phyloP scores from a whole-genome alignment of 805 yeast genomes.

The Kodamaea restingae region DNA sequence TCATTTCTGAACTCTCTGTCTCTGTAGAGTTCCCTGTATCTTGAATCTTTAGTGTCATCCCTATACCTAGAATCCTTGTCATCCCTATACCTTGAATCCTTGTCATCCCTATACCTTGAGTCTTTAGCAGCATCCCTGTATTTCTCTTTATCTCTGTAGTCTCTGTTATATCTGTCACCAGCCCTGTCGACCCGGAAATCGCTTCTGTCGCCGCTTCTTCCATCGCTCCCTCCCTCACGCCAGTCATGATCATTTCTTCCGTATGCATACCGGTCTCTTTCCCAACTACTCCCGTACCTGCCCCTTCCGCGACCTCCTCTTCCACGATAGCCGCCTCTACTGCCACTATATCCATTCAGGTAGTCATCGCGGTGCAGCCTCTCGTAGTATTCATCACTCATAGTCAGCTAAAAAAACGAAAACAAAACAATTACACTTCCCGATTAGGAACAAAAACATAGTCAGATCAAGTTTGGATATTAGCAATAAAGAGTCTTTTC shows the following conservation, averaged over 20 bases:
- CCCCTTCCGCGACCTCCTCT: conserved; percentile 9
- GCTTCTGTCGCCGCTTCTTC: not conserved
- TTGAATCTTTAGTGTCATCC: no score
- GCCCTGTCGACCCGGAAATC: no score
- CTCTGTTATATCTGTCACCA: conserved; percentile 1
- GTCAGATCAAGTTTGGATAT: no score
- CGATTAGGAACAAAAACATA: conserved; percentile 6
- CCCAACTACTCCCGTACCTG: not conserved
- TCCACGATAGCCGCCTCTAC: conserved; percentile 21
- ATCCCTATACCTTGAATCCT: no score
- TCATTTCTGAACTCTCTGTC: not conserved
- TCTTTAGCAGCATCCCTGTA: no score
- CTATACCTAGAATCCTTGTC: no score
- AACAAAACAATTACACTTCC: conserved; percentile 11
- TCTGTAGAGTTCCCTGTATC: not conserved
- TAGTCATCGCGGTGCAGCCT: conserved; percentile 3
- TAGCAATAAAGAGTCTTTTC: no score
- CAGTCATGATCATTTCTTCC: not conserved
- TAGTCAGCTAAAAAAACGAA: not conserved
- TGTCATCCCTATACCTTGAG: no score
- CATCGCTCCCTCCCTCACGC: not conserved
- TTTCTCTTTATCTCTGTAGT: not conserved
- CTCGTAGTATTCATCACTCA: conserved; percentile 7
- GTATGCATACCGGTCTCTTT: not conserved
- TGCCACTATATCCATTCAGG: conserved; percentile 15